phyloP scores from a whole-genome alignment of 73 alveolate genomes.

The Paraurostyla sp. region DNA sequence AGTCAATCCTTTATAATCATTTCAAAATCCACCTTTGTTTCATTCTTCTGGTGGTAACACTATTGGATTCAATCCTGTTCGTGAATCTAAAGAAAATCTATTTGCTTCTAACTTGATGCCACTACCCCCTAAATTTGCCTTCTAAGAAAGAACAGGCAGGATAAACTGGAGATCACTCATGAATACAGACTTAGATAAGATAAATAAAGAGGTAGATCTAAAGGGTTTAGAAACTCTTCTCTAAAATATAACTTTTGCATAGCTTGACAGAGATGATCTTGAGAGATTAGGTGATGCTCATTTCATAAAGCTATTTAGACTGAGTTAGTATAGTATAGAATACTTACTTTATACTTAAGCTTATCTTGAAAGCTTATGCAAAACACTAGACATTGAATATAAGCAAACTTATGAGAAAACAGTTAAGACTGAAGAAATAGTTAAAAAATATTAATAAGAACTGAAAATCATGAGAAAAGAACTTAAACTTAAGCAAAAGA shows the following conservation, averaged over 20 bases:
- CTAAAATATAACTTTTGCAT: conserved; percentile 41
- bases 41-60: no score
- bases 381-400: conserved; percentile 30
- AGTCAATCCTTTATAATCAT: background rate
- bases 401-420: conserved; percentile 24
- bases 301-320: conserved; percentile 40
- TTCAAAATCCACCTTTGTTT: no score
- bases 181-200: conserved; percentile 50
- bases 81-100: conserved; percentile 39
- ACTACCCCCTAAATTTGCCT: conserved; percentile 44
- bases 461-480: conserved; percentile 45
- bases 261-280: conserved; percentile 63
- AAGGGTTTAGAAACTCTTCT: conserved; percentile 6
- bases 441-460: conserved; percentile 33
- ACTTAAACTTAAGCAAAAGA: conserved; percentile 51
- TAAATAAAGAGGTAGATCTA: conserved; percentile 36
- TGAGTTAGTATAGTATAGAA: conserved; percentile 40
- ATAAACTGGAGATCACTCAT: conserved; percentile 53
- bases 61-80: no score
- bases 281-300: conserved; percentile 41
- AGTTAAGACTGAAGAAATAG: conserved; percentile 1
- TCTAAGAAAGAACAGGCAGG: conserved; percentile 39
- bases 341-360: conserved; percentile 44
- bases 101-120: conserved; percentile 46
- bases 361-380: conserved; percentile 16